Base-by-base conservation (phyloP, 2,329 filamentous ascomycete species). In the Colletotrichum sp. region DNA sequence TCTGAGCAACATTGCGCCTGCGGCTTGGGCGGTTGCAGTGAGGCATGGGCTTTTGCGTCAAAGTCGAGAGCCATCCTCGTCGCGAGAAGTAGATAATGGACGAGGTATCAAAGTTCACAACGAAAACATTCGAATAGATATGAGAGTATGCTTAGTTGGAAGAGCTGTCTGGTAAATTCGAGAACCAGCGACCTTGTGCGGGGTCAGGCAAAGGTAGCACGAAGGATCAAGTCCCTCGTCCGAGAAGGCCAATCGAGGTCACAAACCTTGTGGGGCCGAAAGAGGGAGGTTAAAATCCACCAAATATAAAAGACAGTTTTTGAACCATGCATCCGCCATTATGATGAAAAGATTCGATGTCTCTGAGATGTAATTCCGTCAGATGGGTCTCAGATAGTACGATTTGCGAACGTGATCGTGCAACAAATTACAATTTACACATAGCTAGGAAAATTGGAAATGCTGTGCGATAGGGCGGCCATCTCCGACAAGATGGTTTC, bases 401-500 rank as follows among this genome's bases (percentile, higher is more conserved):
- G 2, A 10, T 12, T 44, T 44, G 39, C 5, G 18, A 10, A 10
- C 1, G 39, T 44, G 39, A n/a, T 44, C 39, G 18, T 3, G 18
- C 0, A 44, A 10, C 5, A 1, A 44, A 44, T n/a, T 44, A 44
- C 5, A 2, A 44, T n/a, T n/a, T 44, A 44, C 36, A 18, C 36
- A 5, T 39, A 44, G 5, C 36, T 44, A 18, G 36, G 36, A n/a
- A 52, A 21, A 21, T 13, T 21, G 1, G 6, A 24, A 52, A 21
- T 52, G n/a, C n/a, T 13, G 4, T 52, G 44, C 44, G 10, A 28
- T 30, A 15, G 8, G 26, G n/a, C 71, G 71, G 71, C 44, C 32
- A 71, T n/a, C 67, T 49, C 67, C 71, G 71, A 65, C 24, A 59
- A 57, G 21, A 49, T 34, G 10, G 9, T 16, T 64, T 39, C 9